Base-by-base conservation (phyloP, 129 eudicot species). In the Smallanthus sonchifolius region DNA sequence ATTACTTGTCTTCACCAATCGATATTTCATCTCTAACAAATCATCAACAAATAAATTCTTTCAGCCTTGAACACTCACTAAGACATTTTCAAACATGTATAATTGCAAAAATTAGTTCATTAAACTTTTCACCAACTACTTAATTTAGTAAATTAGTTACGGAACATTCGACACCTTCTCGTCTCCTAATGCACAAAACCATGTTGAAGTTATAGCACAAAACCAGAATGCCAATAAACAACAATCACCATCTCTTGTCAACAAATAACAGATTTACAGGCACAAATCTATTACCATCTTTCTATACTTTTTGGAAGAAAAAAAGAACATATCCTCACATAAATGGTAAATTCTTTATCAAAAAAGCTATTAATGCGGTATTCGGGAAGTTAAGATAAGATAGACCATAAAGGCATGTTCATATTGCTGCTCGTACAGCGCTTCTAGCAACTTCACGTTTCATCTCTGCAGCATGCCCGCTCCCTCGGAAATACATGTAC, bases 401-500 rank as follows among this genome's bases (percentile, higher is more conserved):
- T 1, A 10, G 14, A 60, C 70, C 30, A 48, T 28, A 17, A 40
- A 2, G 8, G 7, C 38, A 75, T 10, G 80, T 30, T 90, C 76
- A 93, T 20, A 87, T 65, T 51, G 98, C 98, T n/a, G 96, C 89
- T 55, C 96, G 81, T 51, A 86, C 57, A 16, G 91, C 96, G 3
- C 92, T 85, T 78, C 98, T 79, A 14, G 98, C 95, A 17, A 87
- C 92, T n/a, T 93, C 96, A 19, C 90, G 94, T 77, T 76, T 90
- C 91, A 93, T 76, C 76, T 93, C 86, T 1, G 95, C 92, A 7
- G 95, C 98, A 80, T 79, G 73, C 15, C 98, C 98, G 44, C 98
- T 92, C 16, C 98, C 98, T 7, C 98, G 90, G 86, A 92, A 92
- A 61, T 92, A 92, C 98, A 87, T 92, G 82, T 87, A 92, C 60